phyloP scores from a whole-genome alignment of 1,284 basidiomycete genomes.

The Caloboletus firmus region DNA sequence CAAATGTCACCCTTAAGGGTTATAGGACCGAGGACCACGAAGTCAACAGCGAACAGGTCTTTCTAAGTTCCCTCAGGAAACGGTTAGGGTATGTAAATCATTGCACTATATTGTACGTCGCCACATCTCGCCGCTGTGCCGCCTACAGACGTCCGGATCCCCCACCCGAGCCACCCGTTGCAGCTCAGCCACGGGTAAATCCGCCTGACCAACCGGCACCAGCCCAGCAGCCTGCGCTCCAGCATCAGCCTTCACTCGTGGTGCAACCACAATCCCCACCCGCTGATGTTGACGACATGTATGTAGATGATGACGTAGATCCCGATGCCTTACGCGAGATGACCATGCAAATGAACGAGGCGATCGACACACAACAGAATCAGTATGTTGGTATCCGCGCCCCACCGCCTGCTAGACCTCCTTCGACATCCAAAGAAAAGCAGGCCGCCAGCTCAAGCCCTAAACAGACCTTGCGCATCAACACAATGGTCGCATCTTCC shows the following conservation, averaged over 20 bases:
- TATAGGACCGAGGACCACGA: conserved; percentile 61
- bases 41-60: conserved; percentile 48
- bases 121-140: not conserved
- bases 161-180: conserved; percentile 7
- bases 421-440: conserved; percentile 7
- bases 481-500: conserved; percentile 11
- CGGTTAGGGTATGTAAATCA: conserved; percentile 57
- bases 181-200: conserved; percentile 9
- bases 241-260: conserved; percentile 8
- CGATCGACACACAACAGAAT: conserved; percentile 4
- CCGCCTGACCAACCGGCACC: conserved; percentile 7
- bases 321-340: conserved; percentile 32
- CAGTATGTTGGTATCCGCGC: not conserved
- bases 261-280: conserved; percentile 12
- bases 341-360: conserved; percentile 22
- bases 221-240: conserved; percentile 7
- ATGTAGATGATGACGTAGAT: conserved; percentile 29
- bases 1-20: conserved; percentile 56
- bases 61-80: conserved; percentile 52
- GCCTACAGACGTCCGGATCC: conserved; percentile 30
- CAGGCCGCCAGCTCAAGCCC: not conserved
- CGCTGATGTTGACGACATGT: conserved; percentile 25
- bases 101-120: not conserved
- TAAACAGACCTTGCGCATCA: not conserved
- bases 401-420: not conserved